Evolutionary conservation across 2,329 filamentous ascomycete genomes (phyloP).

Genomic region (Trichoderma afroharzianum): DNA sequence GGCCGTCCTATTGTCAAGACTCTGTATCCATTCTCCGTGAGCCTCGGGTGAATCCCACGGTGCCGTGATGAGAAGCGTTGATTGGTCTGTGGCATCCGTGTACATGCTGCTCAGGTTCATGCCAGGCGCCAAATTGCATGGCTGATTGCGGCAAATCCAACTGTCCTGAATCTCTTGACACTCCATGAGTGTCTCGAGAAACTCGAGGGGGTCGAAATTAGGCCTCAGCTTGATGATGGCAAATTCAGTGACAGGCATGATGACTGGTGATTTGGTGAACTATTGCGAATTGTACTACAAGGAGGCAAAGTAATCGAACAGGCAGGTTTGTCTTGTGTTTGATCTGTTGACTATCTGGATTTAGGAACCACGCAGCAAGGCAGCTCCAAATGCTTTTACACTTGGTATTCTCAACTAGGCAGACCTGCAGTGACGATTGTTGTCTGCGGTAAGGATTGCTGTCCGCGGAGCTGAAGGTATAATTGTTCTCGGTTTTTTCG

Average conservation of each 20-base stretch:
- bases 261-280: background rate
- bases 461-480: background rate
- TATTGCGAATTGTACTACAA: background rate
- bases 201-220: conserved; percentile 30
- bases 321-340: background rate
- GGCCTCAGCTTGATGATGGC: conserved; percentile 33
- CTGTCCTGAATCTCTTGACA: conserved; percentile 36
- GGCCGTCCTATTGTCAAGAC: conserved; percentile 36
- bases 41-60: conserved; percentile 42
- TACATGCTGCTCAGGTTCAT: conserved; percentile 35
- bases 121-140: conserved; percentile 32
- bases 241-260: conserved; percentile 41
- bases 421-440: conserved; percentile 1
- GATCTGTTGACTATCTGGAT: background rate
- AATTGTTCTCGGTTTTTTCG: background rate
- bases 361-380: background rate
- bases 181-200: conserved; percentile 32
- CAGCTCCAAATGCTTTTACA: background rate
- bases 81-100: conserved; percentile 34
- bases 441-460: background rate
- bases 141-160: conserved; percentile 39
- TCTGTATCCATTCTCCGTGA: conserved; percentile 43
- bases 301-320: background rate
- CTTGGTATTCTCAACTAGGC: background rate
- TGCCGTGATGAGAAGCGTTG: conserved; percentile 41